Evolutionary conservation across 2,329 filamentous ascomycete genomes (phyloP), one percentile per base, ranked within the genome.

Genomic region (Seiridium cupressi): DNA sequence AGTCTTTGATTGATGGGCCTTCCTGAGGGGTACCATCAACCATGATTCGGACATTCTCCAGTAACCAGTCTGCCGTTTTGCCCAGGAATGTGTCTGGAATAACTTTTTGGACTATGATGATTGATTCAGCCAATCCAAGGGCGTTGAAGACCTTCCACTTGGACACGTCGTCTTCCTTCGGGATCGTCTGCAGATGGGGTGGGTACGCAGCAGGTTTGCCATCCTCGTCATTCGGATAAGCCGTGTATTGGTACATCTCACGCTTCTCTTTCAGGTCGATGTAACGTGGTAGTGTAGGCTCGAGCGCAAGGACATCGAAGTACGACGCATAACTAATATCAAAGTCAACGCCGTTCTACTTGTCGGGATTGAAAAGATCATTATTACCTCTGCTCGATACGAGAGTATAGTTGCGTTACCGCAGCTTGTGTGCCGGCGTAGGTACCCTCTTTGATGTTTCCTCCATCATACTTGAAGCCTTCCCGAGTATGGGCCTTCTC

Each of bases 381-480:
- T 10, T 35, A 70, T 66, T 46, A 74, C 72, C 67, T 73, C 49
- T 70, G 70, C 65, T 74, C 73, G 55, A 74, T 73, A 11, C 70
- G 67, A 9, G 67, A 64, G 55, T 74, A 74, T 0, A 71, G 65
- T n/a, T 75, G 70, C 0, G 72, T 74, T 32, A 75, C 34, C 7
- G 72, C 72, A 11, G 73, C 67, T 46, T 74, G 73, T 0, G 73
- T 74, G 5, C 72, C 73, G 5, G 66, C 59, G 56, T 74, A 75
- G 2, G 71, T 73, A 1, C 72, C 73, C 51, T 72, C 61, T 2
- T 49, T 48, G 8, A 75, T 71, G 48, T 72, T 69, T 3, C 70
- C 73, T 34, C 68, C 65, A 1, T 64, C 71, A 13, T 64, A 62
- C 11, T 62, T 59, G n/a, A 68, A 63, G 2, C 61, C 59, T 4